Evolutionary conservation across 148 eudicot genomes (phyloP), one percentile per base, ranked within the genome.

Genomic region (Vaccinium myrtillus): DNA sequence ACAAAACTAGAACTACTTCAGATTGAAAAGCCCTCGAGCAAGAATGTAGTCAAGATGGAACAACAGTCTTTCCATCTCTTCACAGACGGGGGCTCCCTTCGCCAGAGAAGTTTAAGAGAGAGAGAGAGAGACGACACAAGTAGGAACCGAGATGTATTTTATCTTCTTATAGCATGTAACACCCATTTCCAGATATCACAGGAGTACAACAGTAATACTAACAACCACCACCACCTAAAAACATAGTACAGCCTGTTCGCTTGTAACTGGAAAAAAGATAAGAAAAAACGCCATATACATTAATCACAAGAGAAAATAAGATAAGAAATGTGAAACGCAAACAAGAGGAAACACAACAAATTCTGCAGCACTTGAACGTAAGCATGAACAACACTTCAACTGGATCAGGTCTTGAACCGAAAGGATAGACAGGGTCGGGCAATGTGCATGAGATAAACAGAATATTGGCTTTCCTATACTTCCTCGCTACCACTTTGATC

Each of bases 401-500:
- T 3, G 59, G 49, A 32, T 3, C 67, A 53, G 67, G 25, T 54
- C 67, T 8, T 79, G 48, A 32, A 23, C 61, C 19, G 4, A 56
- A 55, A 55, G 6, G 81, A 3, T 51, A 25, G 19, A 32, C 13
- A 18, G 23, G 16, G 67, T 48, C 82, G 12, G 16, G 25, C 12
- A 36, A 18, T 19, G 55, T 21, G 63, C 61, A 56, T 21, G n/a
- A 16, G 67, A 19, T 56, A 12, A 18, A n/a, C 18, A 23, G 32
- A 65, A 65, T n/a, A 81, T 56, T 49, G 7, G 15, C 65, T 39
- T 78, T 23, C 75, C 87, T 90, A 97, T 14, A 86, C 96, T 61
- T 95, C 94, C 56, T 94, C 95, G 30, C 92, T 83, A 67, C 93
- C 88, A 87, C 92, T 91, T 75, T 87, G 94, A 84, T 86, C 86